A percentile compares a stretch with the other conserved stretches of the same genome.
Evolutionary conservation across 2,329 filamentous ascomycete species (phyloP).

Genomic region (Amesomyces nigricolor): DNA sequence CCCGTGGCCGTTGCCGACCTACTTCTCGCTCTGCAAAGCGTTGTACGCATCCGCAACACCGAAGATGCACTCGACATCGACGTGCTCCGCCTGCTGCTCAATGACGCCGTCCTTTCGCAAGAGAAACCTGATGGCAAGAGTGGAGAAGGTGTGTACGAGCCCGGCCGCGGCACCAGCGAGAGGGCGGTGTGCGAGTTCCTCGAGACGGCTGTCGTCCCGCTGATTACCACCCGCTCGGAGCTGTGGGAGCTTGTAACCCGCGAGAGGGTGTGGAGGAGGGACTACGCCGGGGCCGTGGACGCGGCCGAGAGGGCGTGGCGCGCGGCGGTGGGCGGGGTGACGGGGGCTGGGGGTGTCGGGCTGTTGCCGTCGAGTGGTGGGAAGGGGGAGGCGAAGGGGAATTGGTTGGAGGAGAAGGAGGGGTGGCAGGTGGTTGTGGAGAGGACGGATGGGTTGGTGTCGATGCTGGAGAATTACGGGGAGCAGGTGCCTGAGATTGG

Average conservation of each 20-base stretch:
- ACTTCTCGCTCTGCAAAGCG: conserved; percentile 64
- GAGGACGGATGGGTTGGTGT: conserved; percentile 74
- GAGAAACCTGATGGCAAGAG: conserved; percentile 30
- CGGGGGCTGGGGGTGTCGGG: conserved; percentile 32
- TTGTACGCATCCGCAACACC: conserved; percentile 71
- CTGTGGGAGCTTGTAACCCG: conserved; percentile 72
- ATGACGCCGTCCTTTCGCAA: conserved; percentile 55
- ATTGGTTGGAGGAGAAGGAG: conserved; percentile 53
- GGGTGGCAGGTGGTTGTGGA: conserved; percentile 69
- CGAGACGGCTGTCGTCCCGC: conserved; percentile 67
- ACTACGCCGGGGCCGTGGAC: conserved; percentile 67
- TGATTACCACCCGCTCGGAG: conserved; percentile 73
- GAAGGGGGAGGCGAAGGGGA: conserved; percentile 38
- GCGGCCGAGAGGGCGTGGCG: conserved; percentile 90
- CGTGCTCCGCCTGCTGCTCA: conserved; percentile 65
- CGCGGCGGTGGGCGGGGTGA: conserved; percentile 52
- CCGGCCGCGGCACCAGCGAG: conserved; percentile 53
- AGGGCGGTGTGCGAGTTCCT: conserved; percentile 65
- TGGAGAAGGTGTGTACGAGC: conserved; percentile 35
- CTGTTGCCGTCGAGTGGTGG: conserved; percentile 37
- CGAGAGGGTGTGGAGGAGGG: conserved; percentile 66
- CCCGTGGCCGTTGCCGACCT: conserved; percentile 73
- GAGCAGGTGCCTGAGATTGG: conserved; percentile 62
- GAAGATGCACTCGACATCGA: conserved; percentile 74
- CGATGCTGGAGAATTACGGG: conserved; percentile 76